Evolutionary conservation across 75 land plant genomes (phyloP).

Genomic region (Larix kaempferi): DNA sequence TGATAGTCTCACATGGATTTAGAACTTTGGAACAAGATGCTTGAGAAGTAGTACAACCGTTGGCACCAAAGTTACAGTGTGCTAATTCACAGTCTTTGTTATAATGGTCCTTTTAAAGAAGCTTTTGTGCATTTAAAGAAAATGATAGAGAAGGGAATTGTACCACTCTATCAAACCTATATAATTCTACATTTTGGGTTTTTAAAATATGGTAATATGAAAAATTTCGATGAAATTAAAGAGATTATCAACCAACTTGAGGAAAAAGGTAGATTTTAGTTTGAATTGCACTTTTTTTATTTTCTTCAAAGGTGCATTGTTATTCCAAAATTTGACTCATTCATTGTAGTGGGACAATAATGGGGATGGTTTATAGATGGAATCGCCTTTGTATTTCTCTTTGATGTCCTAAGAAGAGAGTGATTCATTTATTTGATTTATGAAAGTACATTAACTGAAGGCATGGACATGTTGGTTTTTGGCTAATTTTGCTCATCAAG

Average conservation of each 20-base stretch:
- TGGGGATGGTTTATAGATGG: neutral
- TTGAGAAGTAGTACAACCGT: neutral
- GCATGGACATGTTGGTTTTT: neutral
- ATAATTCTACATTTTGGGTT: conserved; percentile 6
- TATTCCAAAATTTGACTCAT: neutral
- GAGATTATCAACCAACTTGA: conserved; percentile 5
- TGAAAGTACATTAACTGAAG: neutral
- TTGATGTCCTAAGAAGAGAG: neutral
- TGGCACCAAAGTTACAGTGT: conserved; percentile 6
- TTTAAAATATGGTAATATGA: neutral
- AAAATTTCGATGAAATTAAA: neutral
- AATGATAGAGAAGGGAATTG: conserved; percentile 10
- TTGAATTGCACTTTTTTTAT: neutral
- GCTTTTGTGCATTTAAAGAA: neutral
- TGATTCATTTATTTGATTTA: neutral
- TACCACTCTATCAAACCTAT: conserved; percentile 9
- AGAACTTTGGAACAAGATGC: conserved; percentile 5
- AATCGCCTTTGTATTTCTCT: neutral
- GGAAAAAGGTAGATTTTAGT: neutral
- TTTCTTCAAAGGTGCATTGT: neutral
- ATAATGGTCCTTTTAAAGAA: conserved; percentile 6
- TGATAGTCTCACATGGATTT: no score
- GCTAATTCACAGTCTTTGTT: conserved; percentile 2
- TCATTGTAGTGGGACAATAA: neutral
- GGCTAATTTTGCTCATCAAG: neutral